Evolutionary conservation across 1,284 basidiomycete genomes (phyloP).

Genomic region (Ustilago xerochloae): DNA sequence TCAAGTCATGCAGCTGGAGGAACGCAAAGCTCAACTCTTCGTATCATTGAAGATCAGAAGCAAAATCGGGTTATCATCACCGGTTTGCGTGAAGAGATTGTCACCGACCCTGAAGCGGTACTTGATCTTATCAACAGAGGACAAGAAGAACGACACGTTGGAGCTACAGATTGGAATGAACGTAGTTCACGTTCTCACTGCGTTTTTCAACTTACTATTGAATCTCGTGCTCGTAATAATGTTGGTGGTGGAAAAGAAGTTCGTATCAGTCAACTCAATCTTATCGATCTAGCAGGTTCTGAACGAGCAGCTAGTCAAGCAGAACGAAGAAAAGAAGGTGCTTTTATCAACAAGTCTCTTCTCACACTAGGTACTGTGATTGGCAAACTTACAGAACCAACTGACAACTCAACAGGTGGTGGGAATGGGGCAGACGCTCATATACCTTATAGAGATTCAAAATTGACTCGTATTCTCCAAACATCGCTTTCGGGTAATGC

Average conservation of each 20-base stretch:
- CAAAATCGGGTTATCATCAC: slow-evolving; percentile 70
- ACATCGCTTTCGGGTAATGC: slow-evolving; percentile 73
- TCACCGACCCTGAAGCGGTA: slow-evolving; percentile 71
- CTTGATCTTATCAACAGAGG: slow-evolving; percentile 80
- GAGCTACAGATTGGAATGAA: slow-evolving; percentile 97
- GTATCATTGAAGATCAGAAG: slow-evolving; percentile 67
- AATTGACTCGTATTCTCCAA: slow-evolving; percentile 72
- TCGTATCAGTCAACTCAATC: slow-evolving; percentile 69
- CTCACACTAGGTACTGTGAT: slow-evolving; percentile 73
- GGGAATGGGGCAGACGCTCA: slow-evolving; percentile 65
- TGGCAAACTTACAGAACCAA: slow-evolving; percentile 72
- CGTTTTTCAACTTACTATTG: slow-evolving; percentile 72
- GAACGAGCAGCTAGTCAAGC: slow-evolving; percentile 73
- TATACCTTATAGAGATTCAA: slow-evolving; percentile 73
- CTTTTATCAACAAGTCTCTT: slow-evolving; percentile 68
- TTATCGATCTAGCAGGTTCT: slow-evolving; percentile 74
- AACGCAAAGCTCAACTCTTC: slow-evolving; percentile 30
- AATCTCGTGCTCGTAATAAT: slow-evolving; percentile 28
- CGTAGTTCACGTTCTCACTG: slow-evolving; percentile 93
- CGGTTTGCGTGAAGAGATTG: slow-evolving; percentile 72
- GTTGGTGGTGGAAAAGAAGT: slow-evolving; percentile 44
- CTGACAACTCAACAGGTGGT: too few relatives aligned
- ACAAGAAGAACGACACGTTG: slow-evolving; percentile 87
- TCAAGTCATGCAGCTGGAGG: slow-evolving; percentile 6
- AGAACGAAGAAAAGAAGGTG: slow-evolving; percentile 72